These are phyloP conservation scores for Trypanosoma rangeli DNA, from an alignment of 208 protist species.

Conservation along the genomic window DNA sequence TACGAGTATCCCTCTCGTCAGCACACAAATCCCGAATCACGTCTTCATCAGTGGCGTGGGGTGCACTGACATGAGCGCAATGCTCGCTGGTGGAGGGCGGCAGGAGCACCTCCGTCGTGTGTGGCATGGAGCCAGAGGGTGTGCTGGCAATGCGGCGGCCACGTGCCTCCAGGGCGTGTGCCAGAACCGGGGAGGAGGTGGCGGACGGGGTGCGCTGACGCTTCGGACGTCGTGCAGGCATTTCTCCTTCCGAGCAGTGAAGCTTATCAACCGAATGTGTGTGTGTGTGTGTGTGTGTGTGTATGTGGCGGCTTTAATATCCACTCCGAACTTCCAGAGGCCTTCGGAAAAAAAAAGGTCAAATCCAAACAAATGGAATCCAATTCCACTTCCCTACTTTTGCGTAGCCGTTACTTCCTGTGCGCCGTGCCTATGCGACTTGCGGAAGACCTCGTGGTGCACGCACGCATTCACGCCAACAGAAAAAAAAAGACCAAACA, in stretches of 20 bases:
- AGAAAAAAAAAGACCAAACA: not conserved
- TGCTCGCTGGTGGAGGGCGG: not conserved
- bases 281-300: slow-evolving; percentile 11
- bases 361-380: not conserved
- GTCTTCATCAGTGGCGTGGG: too few relatives aligned
- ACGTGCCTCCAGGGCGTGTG: not conserved
- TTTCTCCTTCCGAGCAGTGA: not conserved
- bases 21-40: not conserved
- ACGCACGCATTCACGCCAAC: not conserved
- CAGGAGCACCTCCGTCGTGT: not conserved
- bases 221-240: not conserved
- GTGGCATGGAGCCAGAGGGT: not conserved
- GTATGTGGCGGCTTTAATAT: not conserved
- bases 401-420: not conserved
- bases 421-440: not conserved
- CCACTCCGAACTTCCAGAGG: not conserved
- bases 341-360: slow-evolving; percentile 6
- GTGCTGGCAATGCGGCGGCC: not conserved
- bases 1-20: not conserved
- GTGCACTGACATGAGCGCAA: too few relatives aligned
- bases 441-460: not conserved
- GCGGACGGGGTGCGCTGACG: slow-evolving; percentile 1
- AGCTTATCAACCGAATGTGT: not conserved
- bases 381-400: not conserved
- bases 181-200: not conserved